phyloP scores from a whole-genome alignment of 768 basidiomycete genomes.

The Agaricus subrufescens region DNA sequence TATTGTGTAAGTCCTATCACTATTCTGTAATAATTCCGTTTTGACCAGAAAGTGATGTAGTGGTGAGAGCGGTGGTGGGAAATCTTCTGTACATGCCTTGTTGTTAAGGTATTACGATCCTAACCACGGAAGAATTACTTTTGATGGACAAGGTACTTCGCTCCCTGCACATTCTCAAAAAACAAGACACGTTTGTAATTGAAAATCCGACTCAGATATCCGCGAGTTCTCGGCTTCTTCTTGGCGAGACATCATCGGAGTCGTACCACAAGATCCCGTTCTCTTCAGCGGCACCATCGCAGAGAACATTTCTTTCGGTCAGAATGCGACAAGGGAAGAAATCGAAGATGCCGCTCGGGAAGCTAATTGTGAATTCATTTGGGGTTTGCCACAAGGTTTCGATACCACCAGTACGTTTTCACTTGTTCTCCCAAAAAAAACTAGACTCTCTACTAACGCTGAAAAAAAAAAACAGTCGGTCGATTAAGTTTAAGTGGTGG shows the following conservation, averaged over 20 bases:
- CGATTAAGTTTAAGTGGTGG: slow-evolving; percentile 71
- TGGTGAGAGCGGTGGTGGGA: slow-evolving; percentile 91
- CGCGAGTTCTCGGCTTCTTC: slow-evolving; percentile 79
- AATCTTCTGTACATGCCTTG: slow-evolving; percentile 87
- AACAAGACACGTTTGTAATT: not conserved
- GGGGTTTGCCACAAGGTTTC: slow-evolving; percentile 91
- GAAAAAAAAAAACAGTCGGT: slow-evolving; percentile 43
- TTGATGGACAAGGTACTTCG: slow-evolving; percentile 75
- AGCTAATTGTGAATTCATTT: slow-evolving; percentile 95
- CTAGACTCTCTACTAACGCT: no score
- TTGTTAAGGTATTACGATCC: slow-evolving; percentile 90
- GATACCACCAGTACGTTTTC: slow-evolving; percentile 82
- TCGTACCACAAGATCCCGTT: slow-evolving; percentile 95
- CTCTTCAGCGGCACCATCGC: slow-evolving; percentile 92
- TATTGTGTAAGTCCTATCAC: slow-evolving; percentile 66
- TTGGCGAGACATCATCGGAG: slow-evolving; percentile 85
- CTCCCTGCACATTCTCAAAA: not conserved
- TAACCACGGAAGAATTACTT: slow-evolving; percentile 74
- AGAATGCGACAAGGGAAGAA: slow-evolving; percentile 70
- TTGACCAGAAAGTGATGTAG: slow-evolving; percentile 31
- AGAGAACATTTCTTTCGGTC: slow-evolving; percentile 90
- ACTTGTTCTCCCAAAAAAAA: no score
- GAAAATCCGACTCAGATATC: slow-evolving; percentile 52
- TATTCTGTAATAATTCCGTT: not conserved
- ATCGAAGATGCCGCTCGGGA: slow-evolving; percentile 85